Evolutionary conservation across 352 stramenopile species (phyloP).

Genomic region (Phytophthora ramorum): DNA sequence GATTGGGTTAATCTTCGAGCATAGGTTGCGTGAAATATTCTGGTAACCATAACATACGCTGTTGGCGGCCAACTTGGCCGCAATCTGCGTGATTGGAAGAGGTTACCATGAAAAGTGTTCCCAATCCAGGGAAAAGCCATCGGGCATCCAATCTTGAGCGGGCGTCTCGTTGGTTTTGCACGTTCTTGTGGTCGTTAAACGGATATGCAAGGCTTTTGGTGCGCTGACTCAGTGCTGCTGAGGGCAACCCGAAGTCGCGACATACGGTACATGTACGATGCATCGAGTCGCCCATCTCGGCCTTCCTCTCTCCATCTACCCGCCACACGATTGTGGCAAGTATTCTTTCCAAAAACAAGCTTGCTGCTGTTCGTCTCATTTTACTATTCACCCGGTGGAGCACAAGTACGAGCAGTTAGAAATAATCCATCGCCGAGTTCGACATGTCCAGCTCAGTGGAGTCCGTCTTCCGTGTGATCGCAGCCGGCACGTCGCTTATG

Average conservation of each 20-base stretch:
- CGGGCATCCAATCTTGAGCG: too few relatives aligned
- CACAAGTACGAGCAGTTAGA: neutral
- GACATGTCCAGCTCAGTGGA: constrained; percentile 37
- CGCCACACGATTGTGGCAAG: constrained; percentile 1
- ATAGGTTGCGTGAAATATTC: too few relatives aligned
- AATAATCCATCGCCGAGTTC: neutral
- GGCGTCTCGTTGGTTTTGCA: neutral
- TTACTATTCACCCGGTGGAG: constrained; percentile 9
- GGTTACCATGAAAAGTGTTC: too few relatives aligned
- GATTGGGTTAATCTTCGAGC: too few relatives aligned
- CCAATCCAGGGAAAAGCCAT: too few relatives aligned
- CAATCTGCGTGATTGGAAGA: too few relatives aligned
- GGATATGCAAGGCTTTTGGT: constrained; percentile 18
- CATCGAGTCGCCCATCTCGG: constrained; percentile 18
- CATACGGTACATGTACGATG: neutral
- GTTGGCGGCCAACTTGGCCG: too few relatives aligned
- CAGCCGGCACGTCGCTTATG: constrained; percentile 45
- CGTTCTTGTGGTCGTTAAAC: constrained; percentile 24
- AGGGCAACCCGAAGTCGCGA: constrained; percentile 1
- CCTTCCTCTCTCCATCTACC: constrained; percentile 26
- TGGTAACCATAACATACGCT: too few relatives aligned
- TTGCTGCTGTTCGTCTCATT: constrained; percentile 26
- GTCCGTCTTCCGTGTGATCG: constrained; percentile 42
- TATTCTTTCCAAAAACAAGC: neutral
- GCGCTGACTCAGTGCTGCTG: too few relatives aligned